A percentile compares a stretch with the other conserved stretches of the same genome.
phyloP scores from a whole-genome alignment of 306 rosid species.

The Mimosa pudica region DNA sequence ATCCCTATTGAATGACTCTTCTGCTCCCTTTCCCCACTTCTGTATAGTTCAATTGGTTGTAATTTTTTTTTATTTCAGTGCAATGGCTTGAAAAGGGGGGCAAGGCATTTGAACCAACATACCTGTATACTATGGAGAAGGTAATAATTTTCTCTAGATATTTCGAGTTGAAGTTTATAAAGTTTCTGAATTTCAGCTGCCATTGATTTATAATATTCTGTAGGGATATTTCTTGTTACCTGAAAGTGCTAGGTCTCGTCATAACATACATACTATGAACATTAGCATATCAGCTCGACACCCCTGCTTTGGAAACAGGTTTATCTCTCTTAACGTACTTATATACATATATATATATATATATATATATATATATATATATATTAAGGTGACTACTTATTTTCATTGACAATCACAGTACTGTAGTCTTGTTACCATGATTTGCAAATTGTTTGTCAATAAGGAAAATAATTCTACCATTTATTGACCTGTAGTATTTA shows the following conservation, averaged over 20 bases:
- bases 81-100: conserved; percentile 82
- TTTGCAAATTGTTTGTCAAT: conserved; percentile 24
- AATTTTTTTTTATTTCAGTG: conserved; percentile 58
- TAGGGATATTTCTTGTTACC: conserved; percentile 97
- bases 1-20: conserved; percentile 13
- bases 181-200: conserved; percentile 24
- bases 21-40: conserved; percentile 2
- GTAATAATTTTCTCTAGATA: conserved; percentile 37
- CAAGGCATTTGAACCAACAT: conserved; percentile 87
- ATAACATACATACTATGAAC: conserved; percentile 82
- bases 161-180: conserved; percentile 21
- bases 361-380: too few species aligned
- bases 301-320: conserved; percentile 99
- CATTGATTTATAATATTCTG: conserved; percentile 30
- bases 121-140: conserved; percentile 94
- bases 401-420: conserved; percentile 13
- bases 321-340: background rate
- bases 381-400: background rate
- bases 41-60: conserved; percentile 26
- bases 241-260: conserved; percentile 85
- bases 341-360: background rate
- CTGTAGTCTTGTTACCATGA: conserved; percentile 18
- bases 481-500: conserved; percentile 16
- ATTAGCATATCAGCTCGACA: conserved; percentile 92
- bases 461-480: conserved; percentile 27